Conservation (phyloP, 2,329 filamentous ascomycete genomes). For the Penicillium polonicum region DNA sequence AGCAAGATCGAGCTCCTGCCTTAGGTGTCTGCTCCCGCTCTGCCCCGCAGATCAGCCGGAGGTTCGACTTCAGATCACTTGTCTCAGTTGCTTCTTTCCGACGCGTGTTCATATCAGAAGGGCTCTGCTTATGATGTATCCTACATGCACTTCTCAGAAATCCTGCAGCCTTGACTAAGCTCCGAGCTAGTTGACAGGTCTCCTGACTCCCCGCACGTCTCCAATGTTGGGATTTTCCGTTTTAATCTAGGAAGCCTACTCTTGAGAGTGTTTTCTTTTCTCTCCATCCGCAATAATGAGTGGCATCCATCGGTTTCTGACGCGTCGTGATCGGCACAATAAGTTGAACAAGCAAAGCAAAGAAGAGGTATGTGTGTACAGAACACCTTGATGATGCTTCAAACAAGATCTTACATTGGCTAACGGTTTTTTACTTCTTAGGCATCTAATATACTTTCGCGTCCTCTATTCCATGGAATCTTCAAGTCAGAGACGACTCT, state of each 20-base stretch:
- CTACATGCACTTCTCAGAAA: constrained; percentile 23
- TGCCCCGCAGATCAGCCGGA: constrained; percentile 21
- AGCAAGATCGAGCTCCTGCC: not conserved
- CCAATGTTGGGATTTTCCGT: constrained; percentile 2
- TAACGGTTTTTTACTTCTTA: constrained; percentile 16
- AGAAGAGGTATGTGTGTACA: constrained; percentile 30
- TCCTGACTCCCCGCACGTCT: constrained; percentile 25
- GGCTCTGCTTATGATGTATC: constrained; percentile 26
- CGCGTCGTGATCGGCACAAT: constrained; percentile 38
- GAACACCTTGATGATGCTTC: not conserved
- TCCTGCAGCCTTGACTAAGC: constrained; percentile 30
- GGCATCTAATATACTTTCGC: constrained; percentile 26
- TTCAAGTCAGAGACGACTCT: constrained; percentile 29
- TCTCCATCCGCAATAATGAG: constrained; percentile 33
- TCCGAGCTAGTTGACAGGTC: constrained; percentile 13
- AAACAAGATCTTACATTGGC: constrained; percentile 3
- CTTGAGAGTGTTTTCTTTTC: not conserved
- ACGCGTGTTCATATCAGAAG: constrained; percentile 19
- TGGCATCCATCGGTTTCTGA: constrained; percentile 44
- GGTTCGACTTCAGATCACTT: constrained; percentile 2
- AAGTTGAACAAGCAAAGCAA: constrained; percentile 31
- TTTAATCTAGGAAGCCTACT: constrained; percentile 9
- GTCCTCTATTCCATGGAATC: constrained; percentile 32
- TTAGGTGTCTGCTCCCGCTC: not conserved
- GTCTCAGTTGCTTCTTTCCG: not conserved